phyloP scores from a whole-genome alignment of 2,329 filamentous ascomycete genomes.

The Leptographium radiaticola region DNA sequence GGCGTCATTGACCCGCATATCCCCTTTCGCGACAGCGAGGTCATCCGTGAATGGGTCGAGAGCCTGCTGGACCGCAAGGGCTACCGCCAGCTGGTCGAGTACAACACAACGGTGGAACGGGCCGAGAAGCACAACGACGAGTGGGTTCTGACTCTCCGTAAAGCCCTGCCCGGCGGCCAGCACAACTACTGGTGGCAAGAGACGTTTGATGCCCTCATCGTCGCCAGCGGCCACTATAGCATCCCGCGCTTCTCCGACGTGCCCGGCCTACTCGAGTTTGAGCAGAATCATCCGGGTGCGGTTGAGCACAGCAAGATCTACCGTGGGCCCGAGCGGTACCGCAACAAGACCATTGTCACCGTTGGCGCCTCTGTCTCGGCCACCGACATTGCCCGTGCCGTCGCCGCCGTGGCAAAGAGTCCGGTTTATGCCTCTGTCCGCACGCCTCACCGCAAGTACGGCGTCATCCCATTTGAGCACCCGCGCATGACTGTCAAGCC shows the following conservation, averaged over 20 bases:
- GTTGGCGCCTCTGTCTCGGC: conserved; percentile 37
- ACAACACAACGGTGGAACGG: background rate
- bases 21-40: background rate
- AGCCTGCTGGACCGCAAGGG: background rate
- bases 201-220: background rate
- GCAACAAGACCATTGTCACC: conserved; percentile 29
- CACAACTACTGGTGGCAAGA: background rate
- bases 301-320: conserved; percentile 63
- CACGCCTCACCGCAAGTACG: conserved; percentile 31
- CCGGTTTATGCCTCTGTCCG: conserved; percentile 9
- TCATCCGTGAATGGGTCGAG: background rate
- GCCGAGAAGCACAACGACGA: background rate
- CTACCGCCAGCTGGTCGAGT: background rate
- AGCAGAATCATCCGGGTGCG: conserved; percentile 32
- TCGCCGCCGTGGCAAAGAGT: conserved; percentile 21
- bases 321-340: conserved; percentile 36
- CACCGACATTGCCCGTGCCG: conserved; percentile 27
- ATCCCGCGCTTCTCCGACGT: conserved; percentile 48
- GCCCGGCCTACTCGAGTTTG: conserved; percentile 44
- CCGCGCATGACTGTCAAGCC: conserved; percentile 40
- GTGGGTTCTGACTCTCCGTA: background rate
- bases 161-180: background rate
- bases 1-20: background rate
- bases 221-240: conserved; percentile 37
- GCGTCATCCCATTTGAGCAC: conserved; percentile 44